Base-by-base conservation (phyloP, 805 yeast species). In the Komagataella pastoris region DNA sequence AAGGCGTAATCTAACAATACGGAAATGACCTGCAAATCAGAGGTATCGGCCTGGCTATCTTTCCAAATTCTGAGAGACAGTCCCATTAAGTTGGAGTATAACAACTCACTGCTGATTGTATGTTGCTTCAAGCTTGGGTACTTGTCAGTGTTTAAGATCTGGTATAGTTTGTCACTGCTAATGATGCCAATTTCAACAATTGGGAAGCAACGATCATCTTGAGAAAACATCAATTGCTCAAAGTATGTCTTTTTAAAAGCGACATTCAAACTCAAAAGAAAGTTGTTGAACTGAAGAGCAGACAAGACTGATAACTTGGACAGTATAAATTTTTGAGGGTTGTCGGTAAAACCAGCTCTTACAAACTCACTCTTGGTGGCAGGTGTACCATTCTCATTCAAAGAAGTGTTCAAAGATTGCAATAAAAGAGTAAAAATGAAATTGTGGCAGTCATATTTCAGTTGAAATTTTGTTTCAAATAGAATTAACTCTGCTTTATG, bases 11-110 rank as follows among this genome's bases (percentile, higher is more conserved):
- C 62, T 36, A 85, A 63, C 46, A 82, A 64, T 30, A 73, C 66
- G 44, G 73, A 61, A 14, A 82, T 68, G 47, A 77, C 72, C 3
- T 74, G 74, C 46, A 77, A 71, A 60, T 85, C 86, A 12, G 68
- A 75, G 0, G 57, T 55, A 48, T 70, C 70, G 1, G 88, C 83
- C 44, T 71, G 70, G 0, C 90, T 77, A 49, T 73, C 77, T 54
- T 75, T 77, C 91, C 93, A 85, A 47, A 83, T 67, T 46, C 74
- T 72, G 57, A 84, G 67, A 51, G 82, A 72, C 54, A 77, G 76
- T 44, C 73, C 70, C 75, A 84, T 76, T 17, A 82, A 71, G 40
- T 72, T 68, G 59, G 75, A 80, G 50, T 79, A 77, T 59, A 85
- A 65, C 23, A 75, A 57, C 51, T 76, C 82, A 72, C 83, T 78